Evolutionary conservation across 176 grass and related monocot species (phyloP), one percentile per base, ranked within the genome.

Genomic region (Carex kokanica): DNA sequence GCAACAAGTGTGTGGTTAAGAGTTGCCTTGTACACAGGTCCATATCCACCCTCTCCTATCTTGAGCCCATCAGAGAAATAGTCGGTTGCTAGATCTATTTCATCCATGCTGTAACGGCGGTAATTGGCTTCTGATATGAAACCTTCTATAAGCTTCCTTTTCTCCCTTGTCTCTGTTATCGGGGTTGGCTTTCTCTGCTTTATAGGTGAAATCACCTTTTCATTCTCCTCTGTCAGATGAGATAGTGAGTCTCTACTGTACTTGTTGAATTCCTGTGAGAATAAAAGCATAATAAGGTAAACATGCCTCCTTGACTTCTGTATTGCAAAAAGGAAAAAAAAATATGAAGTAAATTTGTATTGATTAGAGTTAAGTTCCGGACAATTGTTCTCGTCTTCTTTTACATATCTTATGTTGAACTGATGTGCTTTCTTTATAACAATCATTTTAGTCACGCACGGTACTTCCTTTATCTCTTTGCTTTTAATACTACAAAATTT

Each of bases 41-140:
- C 94, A 83, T 97, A 97, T 41, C 91, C 91, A 70, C 94, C 94
- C 86, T 97, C 94, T 67, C 91, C 94, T 38, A 94, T 57, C 79
- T 94, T 97, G 27, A 88, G 83, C 3, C 81, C 77, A 5, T 59
- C 70, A 14, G 92, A 87, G 63, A 97, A 97, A 87, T 86, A 84
- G 2, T 85, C 59, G 0, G 91, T 92, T 0, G 80, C 91, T 0
- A 79, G 58, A 2, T 86, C 64, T 10, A 97, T 90, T 34, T 92
- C 94, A 31, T 97, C 87, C 24, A 86, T 83, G 0, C 78, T 83
- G 64, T 89, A 97, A 81, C 45, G 88, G 75, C 78, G 85, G 47
- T 91, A 97, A 43, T 51, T 70, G 7, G 90, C 67, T 83, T 91
- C 85, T 63, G 90, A 93, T 86, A 81, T 86, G 34, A 97, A 86